phyloP scores from a whole-genome alignment of 352 stramenopile genomes.

The Saprolegnia diclina region DNA sequence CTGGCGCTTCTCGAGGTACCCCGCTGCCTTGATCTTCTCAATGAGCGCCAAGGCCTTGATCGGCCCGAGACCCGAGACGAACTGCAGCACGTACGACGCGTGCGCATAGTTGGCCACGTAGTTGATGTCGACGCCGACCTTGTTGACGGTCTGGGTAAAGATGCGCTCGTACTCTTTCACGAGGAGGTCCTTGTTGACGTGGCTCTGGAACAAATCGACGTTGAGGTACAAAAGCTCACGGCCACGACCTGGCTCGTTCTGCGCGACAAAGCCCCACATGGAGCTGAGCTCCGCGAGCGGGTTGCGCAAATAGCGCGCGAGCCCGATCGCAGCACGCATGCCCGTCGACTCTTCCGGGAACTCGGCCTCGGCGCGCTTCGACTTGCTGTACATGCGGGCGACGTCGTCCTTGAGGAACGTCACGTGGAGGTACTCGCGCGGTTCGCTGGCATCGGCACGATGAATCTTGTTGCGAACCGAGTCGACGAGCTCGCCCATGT shows the following conservation, averaged over 20 bases:
- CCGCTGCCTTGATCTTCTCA: conserved; percentile 79
- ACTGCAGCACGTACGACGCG: conserved; percentile 81
- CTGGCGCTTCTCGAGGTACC: conserved; percentile 80
- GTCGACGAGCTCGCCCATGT: conserved; percentile 84
- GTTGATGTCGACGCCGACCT: conserved; percentile 85
- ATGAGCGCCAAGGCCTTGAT: conserved; percentile 74
- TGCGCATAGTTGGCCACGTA: conserved; percentile 85
- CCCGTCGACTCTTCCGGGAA: conserved; percentile 80
- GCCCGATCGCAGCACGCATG: conserved; percentile 65
- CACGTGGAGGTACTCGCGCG: conserved; percentile 82
- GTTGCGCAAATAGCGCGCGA: conserved; percentile 80
- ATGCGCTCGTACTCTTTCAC: conserved; percentile 82
- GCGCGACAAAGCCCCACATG: conserved; percentile 77
- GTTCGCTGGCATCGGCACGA: conserved; percentile 61
- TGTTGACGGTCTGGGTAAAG: conserved; percentile 82
- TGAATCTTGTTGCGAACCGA: conserved; percentile 68
- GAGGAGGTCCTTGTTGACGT: conserved; percentile 76
- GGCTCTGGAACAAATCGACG: conserved; percentile 82
- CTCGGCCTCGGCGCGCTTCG: conserved; percentile 73
- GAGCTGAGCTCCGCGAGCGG: conserved; percentile 76
- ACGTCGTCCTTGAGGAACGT: conserved; percentile 86
- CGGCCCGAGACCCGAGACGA: conserved; percentile 77
- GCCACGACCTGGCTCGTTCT: conserved; percentile 72
- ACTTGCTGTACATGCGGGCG: conserved; percentile 82
- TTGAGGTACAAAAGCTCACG: conserved; percentile 82